phyloP scores from a whole-genome alignment of 495 filamentous ascomycete species.

The Penicilliopsis zonata region DNA sequence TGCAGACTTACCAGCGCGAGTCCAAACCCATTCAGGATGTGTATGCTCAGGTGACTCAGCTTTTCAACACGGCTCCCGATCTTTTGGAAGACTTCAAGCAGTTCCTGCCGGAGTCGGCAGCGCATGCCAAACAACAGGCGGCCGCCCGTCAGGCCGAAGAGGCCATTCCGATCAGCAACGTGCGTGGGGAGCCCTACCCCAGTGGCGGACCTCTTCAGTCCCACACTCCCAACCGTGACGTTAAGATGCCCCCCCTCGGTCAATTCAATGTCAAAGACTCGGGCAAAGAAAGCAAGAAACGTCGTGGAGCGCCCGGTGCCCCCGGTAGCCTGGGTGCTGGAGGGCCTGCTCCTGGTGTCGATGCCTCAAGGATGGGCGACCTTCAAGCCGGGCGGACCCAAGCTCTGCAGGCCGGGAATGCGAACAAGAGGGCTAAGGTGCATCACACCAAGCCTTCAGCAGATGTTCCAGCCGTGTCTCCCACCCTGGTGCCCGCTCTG shows the following conservation, averaged over 20 bases:
- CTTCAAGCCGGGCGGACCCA: slow-evolving; percentile 17
- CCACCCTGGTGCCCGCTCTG: slow-evolving; percentile 73
- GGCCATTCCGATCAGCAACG: slow-evolving; percentile 46
- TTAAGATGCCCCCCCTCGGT: slow-evolving; percentile 84
- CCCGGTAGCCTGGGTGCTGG: slow-evolving; percentile 15
- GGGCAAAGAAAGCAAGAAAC: slow-evolving; percentile 74
- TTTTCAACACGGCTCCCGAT: slow-evolving; percentile 92
- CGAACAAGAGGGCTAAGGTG: slow-evolving; percentile 50
- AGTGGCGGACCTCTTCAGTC: slow-evolving; percentile 27
- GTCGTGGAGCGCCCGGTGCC: slow-evolving; percentile 37
- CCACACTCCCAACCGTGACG: slow-evolving; percentile 39
- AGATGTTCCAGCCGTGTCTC: slow-evolving; percentile 65
- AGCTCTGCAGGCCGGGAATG: slow-evolving; percentile 27
- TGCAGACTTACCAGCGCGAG: slow-evolving; percentile 97
- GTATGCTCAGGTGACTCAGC: slow-evolving; percentile 88
- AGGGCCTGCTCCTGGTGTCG: slow-evolving; percentile 17
- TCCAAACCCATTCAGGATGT: slow-evolving; percentile 98
- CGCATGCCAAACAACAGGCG: slow-evolving; percentile 67
- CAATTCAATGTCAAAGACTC: slow-evolving; percentile 67
- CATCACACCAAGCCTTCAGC: slow-evolving; percentile 50
- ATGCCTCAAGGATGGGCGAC: slow-evolving; percentile 25
- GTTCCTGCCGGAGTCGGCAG: slow-evolving; percentile 93
- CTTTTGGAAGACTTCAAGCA: slow-evolving; percentile 98
- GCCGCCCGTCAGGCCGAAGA: slow-evolving; percentile 54
- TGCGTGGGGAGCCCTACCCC: slow-evolving; percentile 42